Conservation (phyloP, 495 filamentous ascomycete species). For the Neurospora cerealis region DNA sequence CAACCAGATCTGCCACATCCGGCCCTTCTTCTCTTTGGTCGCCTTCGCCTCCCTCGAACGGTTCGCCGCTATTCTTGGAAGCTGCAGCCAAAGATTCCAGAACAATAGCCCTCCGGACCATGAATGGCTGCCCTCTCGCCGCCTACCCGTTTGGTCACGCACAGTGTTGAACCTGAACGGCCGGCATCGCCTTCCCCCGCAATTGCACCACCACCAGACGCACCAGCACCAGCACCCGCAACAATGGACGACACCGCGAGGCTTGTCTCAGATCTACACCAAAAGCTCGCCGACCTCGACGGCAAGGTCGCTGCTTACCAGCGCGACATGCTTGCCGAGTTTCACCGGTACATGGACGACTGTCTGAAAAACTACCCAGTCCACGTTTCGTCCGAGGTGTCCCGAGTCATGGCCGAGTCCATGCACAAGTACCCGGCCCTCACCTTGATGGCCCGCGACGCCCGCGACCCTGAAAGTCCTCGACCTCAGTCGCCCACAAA, state of each 20-base stretch:
- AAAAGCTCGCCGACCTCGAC: constrained; percentile 41
- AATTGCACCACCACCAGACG: not conserved
- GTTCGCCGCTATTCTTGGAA: not conserved
- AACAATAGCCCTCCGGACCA: constrained; percentile 1
- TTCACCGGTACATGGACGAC: constrained; percentile 35
- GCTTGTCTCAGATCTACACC: constrained; percentile 38
- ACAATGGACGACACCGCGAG: constrained; percentile 39
- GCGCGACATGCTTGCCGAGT: constrained; percentile 39
- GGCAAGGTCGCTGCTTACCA: constrained; percentile 40
- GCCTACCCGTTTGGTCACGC: constrained; percentile 13
- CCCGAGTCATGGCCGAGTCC: constrained; percentile 32
- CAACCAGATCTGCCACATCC: not conserved
- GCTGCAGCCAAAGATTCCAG: not conserved
- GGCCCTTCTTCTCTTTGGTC: not conserved
- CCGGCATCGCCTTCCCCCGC: constrained; percentile 2
- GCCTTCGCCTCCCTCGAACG: not conserved
- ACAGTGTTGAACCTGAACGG: constrained; percentile 4
- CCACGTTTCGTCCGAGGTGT: constrained; percentile 34
- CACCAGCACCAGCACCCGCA: constrained; percentile 1
- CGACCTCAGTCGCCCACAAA: constrained; percentile 8
- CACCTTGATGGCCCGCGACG: constrained; percentile 10
- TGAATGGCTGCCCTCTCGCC: constrained; percentile 11
- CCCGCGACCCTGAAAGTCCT: constrained; percentile 2
- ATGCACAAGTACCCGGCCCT: constrained; percentile 32
- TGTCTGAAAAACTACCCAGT: constrained; percentile 34